phyloP scores from a whole-genome alignment of 768 basidiomycete genomes.

The Mycena sanguinolenta region DNA sequence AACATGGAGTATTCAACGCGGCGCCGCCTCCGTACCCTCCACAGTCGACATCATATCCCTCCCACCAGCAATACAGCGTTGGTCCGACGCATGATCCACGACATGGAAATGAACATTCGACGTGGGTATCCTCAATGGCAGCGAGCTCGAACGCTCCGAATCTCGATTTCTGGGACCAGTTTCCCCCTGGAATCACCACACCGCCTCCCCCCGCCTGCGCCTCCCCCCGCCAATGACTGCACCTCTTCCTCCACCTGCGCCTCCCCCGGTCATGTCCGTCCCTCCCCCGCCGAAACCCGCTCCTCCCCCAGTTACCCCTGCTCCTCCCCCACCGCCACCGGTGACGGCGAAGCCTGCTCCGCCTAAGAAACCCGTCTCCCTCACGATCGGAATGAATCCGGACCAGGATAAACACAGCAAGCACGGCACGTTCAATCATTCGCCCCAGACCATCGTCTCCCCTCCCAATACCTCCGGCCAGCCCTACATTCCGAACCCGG shows the following conservation, averaged over 20 bases:
- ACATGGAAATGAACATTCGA: conserved; percentile 5
- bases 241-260: neutral
- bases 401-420: conserved; percentile 60
- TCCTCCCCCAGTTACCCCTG: conserved; percentile 39
- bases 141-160: conserved; percentile 27
- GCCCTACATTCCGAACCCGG: conserved; percentile 59
- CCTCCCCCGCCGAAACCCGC: conserved; percentile 32
- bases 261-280: neutral
- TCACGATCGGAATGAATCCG: conserved; percentile 60
- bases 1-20: neutral
- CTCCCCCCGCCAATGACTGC: conserved; percentile 15
- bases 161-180: conserved; percentile 28
- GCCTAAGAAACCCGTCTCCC: conserved; percentile 30
- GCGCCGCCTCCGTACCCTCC: neutral
- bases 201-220: conserved; percentile 40
- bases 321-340: conserved; percentile 33
- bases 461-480: conserved; percentile 17
- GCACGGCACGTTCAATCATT: conserved; percentile 59
- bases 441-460: conserved; percentile 38
- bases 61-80: neutral
- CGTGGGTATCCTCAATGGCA: conserved; percentile 61
- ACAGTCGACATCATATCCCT: neutral
- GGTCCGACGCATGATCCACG: no score
- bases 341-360: neutral
- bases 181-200: conserved; percentile 27